Conservation (phyloP, 345 rosid genomes). For the Acer negundo region DNA sequence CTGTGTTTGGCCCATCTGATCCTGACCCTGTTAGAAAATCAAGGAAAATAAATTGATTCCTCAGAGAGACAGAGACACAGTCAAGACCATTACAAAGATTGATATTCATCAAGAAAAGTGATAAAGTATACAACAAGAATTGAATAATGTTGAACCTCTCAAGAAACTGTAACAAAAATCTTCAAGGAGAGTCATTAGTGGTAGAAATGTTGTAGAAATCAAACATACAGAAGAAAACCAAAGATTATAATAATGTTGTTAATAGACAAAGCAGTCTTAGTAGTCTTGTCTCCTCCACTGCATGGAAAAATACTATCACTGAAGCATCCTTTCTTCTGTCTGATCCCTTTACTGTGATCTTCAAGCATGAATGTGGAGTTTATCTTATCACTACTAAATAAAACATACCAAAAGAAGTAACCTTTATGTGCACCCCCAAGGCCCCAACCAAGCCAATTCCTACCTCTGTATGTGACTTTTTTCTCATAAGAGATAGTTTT, state of each 20-base stretch:
- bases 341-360: conserved; percentile 72
- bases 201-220: background rate
- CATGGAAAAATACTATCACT: conserved; percentile 70
- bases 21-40: no score
- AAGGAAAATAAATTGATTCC: no score
- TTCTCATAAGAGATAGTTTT: conserved; percentile 50
- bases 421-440: conserved; percentile 58
- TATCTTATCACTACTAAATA: conserved; percentile 59
- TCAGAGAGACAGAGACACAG: no score
- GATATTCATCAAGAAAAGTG: no score
- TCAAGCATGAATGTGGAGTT: conserved; percentile 79
- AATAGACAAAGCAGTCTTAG: conserved; percentile 14
- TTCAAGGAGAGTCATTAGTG: no score
- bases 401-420: conserved; percentile 65
- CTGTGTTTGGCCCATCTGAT: no score
- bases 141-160: no score
- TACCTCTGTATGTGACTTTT: conserved; percentile 63
- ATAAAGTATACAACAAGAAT: no score
- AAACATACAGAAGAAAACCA: conserved; percentile 24
- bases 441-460: conserved; percentile 70
- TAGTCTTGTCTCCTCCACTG: conserved; percentile 44
- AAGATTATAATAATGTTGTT: conserved; percentile 18
- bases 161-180: no score
- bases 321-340: conserved; percentile 78
- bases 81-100: no score